Conservation (phyloP, 2,329 filamentous ascomycete genomes). For the Monilinia vaccinii-corymbosi region DNA sequence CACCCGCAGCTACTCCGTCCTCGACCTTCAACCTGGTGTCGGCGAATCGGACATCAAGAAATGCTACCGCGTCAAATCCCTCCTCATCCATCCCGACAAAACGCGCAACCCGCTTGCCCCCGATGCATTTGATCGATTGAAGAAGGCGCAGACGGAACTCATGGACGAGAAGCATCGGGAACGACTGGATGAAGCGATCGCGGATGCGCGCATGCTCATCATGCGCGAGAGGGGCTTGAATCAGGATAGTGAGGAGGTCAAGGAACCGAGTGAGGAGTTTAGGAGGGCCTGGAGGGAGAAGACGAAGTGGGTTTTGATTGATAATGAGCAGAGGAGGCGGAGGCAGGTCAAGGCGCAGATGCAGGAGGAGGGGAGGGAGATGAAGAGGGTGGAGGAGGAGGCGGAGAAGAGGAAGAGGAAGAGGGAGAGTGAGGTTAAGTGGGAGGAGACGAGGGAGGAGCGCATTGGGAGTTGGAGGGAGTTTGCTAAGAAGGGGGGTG, state of each 20-base stretch:
- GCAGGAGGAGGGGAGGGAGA: conserved; percentile 89
- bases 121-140: conserved; percentile 92
- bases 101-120: conserved; percentile 84
- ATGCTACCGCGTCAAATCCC: conserved; percentile 92
- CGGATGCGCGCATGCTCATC: conserved; percentile 88
- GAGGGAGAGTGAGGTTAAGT: conserved; percentile 86
- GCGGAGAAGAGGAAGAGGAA: conserved; percentile 71
- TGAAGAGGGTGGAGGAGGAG: conserved; percentile 80
- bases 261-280: conserved; percentile 62
- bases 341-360: conserved; percentile 88
- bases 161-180: conserved; percentile 90
- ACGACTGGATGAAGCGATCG: conserved; percentile 85
- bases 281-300: conserved; percentile 82
- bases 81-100: conserved; percentile 98
- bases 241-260: conserved; percentile 78
- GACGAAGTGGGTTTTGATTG: conserved; percentile 79
- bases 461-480: conserved; percentile 90
- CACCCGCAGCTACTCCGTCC: conserved; percentile 66
- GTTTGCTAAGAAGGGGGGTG: conserved; percentile 61
- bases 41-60: conserved; percentile 94
- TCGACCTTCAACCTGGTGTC: conserved; percentile 91
- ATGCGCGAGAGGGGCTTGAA: conserved; percentile 90
- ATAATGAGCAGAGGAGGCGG: conserved; percentile 78
- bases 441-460: conserved; percentile 87
- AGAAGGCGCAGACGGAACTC: conserved; percentile 84